Conservation (phyloP, 805 yeast genomes). For the Wickerhamiella cacticola region DNA sequence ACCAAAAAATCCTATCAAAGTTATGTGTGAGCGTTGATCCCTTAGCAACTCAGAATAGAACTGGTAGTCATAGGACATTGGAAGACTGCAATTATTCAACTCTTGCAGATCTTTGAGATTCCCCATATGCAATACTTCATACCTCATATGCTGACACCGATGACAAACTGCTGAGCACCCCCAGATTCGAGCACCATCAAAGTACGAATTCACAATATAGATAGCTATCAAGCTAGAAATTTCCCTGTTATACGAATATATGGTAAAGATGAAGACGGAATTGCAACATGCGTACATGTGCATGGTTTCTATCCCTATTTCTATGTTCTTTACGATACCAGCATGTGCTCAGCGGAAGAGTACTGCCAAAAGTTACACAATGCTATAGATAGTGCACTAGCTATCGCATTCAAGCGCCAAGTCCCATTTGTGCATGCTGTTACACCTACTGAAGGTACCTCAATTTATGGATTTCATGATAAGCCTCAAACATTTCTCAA, state of each 20-base stretch:
- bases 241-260: slow-evolving; percentile 62
- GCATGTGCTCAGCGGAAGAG: slow-evolving; percentile 21
- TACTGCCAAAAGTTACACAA: slow-evolving; percentile 17
- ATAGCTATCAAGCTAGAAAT: slow-evolving; percentile 32
- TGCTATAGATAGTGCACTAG: slow-evolving; percentile 25
- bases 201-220: slow-evolving; percentile 26
- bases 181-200: slow-evolving; percentile 14
- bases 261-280: slow-evolving; percentile 55
- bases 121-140: neutral
- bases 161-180: too few species aligned
- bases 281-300: slow-evolving; percentile 52
- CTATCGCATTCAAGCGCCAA: slow-evolving; percentile 21
- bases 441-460: slow-evolving; percentile 53
- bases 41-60: slow-evolving; percentile 6
- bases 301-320: slow-evolving; percentile 81
- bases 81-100: neutral
- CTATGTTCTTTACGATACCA: slow-evolving; percentile 32
- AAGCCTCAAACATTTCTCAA: slow-evolving; percentile 58
- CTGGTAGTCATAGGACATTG: neutral
- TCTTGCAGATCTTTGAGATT: slow-evolving; percentile 1
- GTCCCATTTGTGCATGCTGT: slow-evolving; percentile 26
- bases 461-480: slow-evolving; percentile 72
- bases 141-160: slow-evolving; percentile 1
- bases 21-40: neutral
- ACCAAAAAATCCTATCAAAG: neutral